Evolutionary conservation across 2,329 filamentous ascomycete genomes (phyloP).

Genomic region (Phoma sp.): DNA sequence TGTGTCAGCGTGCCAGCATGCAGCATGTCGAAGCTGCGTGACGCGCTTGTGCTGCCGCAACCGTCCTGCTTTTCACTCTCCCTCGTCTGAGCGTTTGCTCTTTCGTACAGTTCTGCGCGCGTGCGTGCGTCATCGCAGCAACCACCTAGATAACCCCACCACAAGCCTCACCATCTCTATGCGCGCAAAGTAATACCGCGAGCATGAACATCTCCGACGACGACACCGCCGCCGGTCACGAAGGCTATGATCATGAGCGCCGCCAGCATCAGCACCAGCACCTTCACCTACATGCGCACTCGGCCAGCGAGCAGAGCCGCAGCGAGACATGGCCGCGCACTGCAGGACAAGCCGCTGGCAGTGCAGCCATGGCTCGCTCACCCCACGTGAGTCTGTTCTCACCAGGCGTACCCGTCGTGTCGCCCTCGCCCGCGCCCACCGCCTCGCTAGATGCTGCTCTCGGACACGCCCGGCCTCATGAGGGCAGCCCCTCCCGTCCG

Average conservation of each 20-base stretch:
- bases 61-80: neutral
- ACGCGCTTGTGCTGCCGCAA: slow-evolving; percentile 7
- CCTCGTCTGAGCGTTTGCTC: neutral
- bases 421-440: slow-evolving; percentile 3
- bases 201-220: slow-evolving; percentile 28
- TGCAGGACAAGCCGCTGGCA: slow-evolving; percentile 18
- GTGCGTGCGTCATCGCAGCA: slow-evolving; percentile 4
- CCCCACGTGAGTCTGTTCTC: slow-evolving; percentile 18
- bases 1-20: too few relatives aligned
- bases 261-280: neutral
- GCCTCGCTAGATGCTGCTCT: slow-evolving; percentile 8
- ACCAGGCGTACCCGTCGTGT: slow-evolving; percentile 10
- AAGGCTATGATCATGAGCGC: slow-evolving; percentile 21
- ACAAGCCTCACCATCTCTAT: slow-evolving; percentile 2
- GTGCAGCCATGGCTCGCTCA: slow-evolving; percentile 8
- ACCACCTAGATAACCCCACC: slow-evolving; percentile 10
- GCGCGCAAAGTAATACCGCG: slow-evolving; percentile 4
- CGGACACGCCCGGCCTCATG: slow-evolving; percentile 13
- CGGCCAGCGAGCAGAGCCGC: slow-evolving; percentile 1
- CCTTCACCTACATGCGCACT: too few relatives aligned
- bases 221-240: slow-evolving; percentile 23
- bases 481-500: slow-evolving; percentile 35
- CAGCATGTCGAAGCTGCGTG: neutral
- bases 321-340: slow-evolving; percentile 23
- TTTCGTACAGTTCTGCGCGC: neutral